phyloP scores from a whole-genome alignment of 805 yeast species.

The Tanozyma kutaoensis region DNA sequence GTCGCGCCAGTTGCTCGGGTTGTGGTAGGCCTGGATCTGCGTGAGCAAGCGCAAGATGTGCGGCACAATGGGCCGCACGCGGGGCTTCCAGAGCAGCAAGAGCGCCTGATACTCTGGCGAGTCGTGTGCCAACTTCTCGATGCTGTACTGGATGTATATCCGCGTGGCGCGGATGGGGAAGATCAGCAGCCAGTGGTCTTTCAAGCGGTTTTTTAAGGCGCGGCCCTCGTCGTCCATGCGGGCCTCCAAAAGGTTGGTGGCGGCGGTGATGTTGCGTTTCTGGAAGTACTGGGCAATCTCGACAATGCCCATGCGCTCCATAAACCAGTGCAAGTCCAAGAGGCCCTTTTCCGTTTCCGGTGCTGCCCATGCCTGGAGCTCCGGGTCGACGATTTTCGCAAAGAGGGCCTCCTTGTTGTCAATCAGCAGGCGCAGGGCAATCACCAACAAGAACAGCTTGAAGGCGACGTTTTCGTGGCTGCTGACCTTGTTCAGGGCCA shows the following conservation, averaged over 20 bases:
- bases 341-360: slow-evolving; percentile 84
- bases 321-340: slow-evolving; percentile 88
- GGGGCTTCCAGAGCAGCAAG: slow-evolving; percentile 78
- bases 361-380: slow-evolving; percentile 83
- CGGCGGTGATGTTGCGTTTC: slow-evolving; percentile 64
- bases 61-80: slow-evolving; percentile 84
- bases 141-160: slow-evolving; percentile 87
- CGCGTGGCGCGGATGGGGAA: slow-evolving; percentile 95
- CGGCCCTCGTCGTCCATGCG: slow-evolving; percentile 87
- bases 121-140: slow-evolving; percentile 76
- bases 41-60: slow-evolving; percentile 76
- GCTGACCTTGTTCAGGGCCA: slow-evolving; percentile 57
- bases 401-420: slow-evolving; percentile 67
- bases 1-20: slow-evolving; percentile 82
- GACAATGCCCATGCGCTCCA: slow-evolving; percentile 94
- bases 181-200: slow-evolving; percentile 84
- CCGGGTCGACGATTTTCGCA: slow-evolving; percentile 85
- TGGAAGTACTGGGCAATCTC: slow-evolving; percentile 86
- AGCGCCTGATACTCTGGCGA: slow-evolving; percentile 61
- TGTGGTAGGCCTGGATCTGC: slow-evolving; percentile 89
- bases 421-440: slow-evolving; percentile 74
- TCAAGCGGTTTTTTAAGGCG: slow-evolving; percentile 58
- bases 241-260: slow-evolving; percentile 61
- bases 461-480: slow-evolving; percentile 91
- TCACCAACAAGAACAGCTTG: slow-evolving; percentile 81